Base-by-base conservation (phyloP, 2,329 filamentous ascomycete genomes). In the Pyrenophora tritici-repentis region DNA sequence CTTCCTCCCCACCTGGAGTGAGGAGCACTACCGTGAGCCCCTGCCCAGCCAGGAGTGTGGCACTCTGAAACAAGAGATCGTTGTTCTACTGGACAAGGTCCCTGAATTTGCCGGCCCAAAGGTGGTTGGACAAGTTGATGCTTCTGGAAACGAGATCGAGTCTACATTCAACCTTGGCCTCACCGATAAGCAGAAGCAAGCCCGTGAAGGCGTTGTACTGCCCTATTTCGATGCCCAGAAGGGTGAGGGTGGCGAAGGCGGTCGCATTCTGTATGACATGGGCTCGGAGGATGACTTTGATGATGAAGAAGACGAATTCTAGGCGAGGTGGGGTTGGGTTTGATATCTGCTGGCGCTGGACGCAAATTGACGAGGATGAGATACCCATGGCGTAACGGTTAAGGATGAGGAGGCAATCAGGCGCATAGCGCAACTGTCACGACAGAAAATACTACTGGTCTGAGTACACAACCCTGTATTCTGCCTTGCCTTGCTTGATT, bases 221-320 rank as follows among this genome's bases (percentile, higher is more conserved):
- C 94, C 94, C 13, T 97, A 99, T 72, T 97, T 95, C 74, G 94
- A 99, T 78, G 94, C 94, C 18, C 94, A 99, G 80, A 90, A 86
- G 45, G 87, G 86, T 2, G 73, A 78, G 50, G 83, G 82, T 4
- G 92, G 92, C 0, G 91, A 96, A 65, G 93, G 94, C 4, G 94
- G 94, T 0, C 83, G 93, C 54, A 99, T 99, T 59, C 70, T 99
- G 66, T 99, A 99, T 72, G 93, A 97, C 63, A 96, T 97, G 89
- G 93, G 92, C 1, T 84, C 86, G 56, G 94, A 97, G 76, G 94
- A 99, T 74, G 91, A 97, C 71, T 97, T 97, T 76, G 92, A 96
- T 63, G 92, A 96, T 52, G 91, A 96, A 68, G 91, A 97, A 67
- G 92, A 97, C 75, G 92, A 97, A 75, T 91, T 93, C 60, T 92